Percentiles rank a stretch among this genome's conserved stretches.
Evolutionary conservation across 352 stramenopile genomes (phyloP).

Genomic region (Phytophthora crassamura): DNA sequence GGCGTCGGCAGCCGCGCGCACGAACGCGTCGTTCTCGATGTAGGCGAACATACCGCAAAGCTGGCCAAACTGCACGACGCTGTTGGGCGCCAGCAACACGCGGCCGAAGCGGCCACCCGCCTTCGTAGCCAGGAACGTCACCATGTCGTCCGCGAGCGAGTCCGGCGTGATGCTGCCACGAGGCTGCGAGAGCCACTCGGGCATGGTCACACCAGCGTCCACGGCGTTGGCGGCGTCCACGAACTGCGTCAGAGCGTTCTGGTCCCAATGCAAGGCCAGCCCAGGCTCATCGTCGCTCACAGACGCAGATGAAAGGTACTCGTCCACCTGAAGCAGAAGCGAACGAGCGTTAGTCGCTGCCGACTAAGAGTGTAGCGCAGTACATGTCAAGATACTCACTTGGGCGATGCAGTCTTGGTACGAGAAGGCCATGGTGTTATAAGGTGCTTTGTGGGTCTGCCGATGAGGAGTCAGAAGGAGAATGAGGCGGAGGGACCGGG

Average conservation of each 20-base stretch:
- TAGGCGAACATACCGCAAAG: slow-evolving; percentile 51
- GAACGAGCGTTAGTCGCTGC: slow-evolving; percentile 1
- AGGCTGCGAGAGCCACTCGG: slow-evolving; percentile 40
- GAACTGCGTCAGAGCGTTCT: slow-evolving; percentile 40
- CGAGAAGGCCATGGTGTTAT: slow-evolving; percentile 27
- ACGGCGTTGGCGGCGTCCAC: slow-evolving; percentile 42
- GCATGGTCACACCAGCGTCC: slow-evolving; percentile 27
- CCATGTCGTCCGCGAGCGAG: slow-evolving; percentile 47
- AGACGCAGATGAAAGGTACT: slow-evolving; percentile 40
- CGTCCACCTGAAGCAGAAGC: slow-evolving; percentile 35
- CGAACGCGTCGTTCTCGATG: slow-evolving; percentile 51
- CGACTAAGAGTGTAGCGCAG: not conserved
- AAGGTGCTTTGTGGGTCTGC: slow-evolving; percentile 5
- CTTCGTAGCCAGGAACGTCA: slow-evolving; percentile 41
- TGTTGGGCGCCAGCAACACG: slow-evolving; percentile 43
- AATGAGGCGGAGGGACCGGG: slow-evolving; percentile 14
- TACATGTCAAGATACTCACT: slow-evolving; percentile 6
- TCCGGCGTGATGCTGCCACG: slow-evolving; percentile 42
- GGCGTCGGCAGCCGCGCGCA: slow-evolving; percentile 34
- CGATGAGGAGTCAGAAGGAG: slow-evolving; percentile 15
- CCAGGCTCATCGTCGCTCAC: slow-evolving; percentile 47
- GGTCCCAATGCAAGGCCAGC: slow-evolving; percentile 43
- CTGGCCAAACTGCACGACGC: slow-evolving; percentile 52
- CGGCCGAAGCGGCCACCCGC: slow-evolving; percentile 38
- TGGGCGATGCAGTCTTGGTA: slow-evolving; percentile 47